Base-by-base conservation (phyloP, 2,329 filamentous ascomycete genomes). In the Penicillium frequentans region DNA sequence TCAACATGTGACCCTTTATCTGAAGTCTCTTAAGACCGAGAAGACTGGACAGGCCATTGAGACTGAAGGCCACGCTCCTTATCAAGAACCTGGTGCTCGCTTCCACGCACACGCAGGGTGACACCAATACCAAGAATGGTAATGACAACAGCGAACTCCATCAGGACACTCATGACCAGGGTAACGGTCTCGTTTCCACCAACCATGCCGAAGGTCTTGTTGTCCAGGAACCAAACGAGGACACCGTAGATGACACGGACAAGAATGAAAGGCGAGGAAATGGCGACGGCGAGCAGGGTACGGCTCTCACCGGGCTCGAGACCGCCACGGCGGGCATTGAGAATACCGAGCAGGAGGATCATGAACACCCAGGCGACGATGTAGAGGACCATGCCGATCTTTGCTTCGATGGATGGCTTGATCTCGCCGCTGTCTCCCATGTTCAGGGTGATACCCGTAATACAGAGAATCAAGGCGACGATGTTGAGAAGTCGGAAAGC, bases 191-290 rank as follows among this genome's bases (percentile, higher is more conserved):
- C 58, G 39, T 72, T 73, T 14, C 79, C 77, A 29, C 58, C 72
- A 24, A 78, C 61, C 23, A 74, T 63, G 57, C 73, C 81, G 69
- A 85, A 85, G 23, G 63, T 59, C 3, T 69, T 64, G 49, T 77
- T 70, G 27, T 71, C 58, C 23, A 73, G 60, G 66, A 82, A 84
- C 19, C 73, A 73, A 5, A 72, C 68, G 39, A 82, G 57, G n/a
- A 73, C 64, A 0, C 77, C 75, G 68, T 82, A 85, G 49, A 79
- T 52, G 3, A 85, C 64, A 26, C 83, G 77, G 10, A 84, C 73
- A 4, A 81, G 64, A 52, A 85, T 71, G 61, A 85, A 79, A 0
- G 82, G 82, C 13, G 79, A 62, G 0, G 78, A 75, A 2, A 77
- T 49, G 0, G 66, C 73, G 6, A 83, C 72, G 7, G 77, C 78